Conservation (phyloP, 164 flowering plant species). For the Aristolochia contorta region DNA sequence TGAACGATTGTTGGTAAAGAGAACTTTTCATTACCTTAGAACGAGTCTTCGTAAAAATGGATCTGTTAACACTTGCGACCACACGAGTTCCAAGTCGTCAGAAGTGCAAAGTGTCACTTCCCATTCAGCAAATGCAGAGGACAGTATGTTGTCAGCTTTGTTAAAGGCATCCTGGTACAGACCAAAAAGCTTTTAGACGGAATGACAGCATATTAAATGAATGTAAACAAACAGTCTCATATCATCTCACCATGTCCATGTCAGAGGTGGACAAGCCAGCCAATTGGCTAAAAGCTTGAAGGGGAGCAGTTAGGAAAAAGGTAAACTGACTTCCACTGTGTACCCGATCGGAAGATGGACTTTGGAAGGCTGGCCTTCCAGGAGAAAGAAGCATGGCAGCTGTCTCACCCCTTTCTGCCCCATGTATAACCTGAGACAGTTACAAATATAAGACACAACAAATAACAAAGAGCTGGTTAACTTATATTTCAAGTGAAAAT, state of each 20-base stretch:
- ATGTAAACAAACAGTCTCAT: not conserved
- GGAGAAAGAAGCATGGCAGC: constrained; percentile 86
- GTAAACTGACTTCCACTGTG: constrained; percentile 83
- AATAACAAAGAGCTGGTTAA: too few relatives aligned
- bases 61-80: constrained; percentile 90
- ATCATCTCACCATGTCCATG: constrained; percentile 41
- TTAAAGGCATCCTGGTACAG: constrained; percentile 44
- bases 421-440: constrained; percentile 66
- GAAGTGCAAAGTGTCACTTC: constrained; percentile 74
- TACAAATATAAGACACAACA: constrained; percentile 1
- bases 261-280: constrained; percentile 46
- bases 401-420: constrained; percentile 87
- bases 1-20: not conserved
- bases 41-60: constrained; percentile 79
- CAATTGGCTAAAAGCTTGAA: constrained; percentile 79
- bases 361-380: constrained; percentile 38
- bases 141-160: constrained; percentile 58
- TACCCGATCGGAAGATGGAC: constrained; percentile 23
- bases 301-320: constrained; percentile 80
- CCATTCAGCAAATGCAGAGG: constrained; percentile 66
- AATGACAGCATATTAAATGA: not conserved
- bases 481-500: too few relatives aligned
- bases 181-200: constrained; percentile 3
- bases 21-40: constrained; percentile 45
- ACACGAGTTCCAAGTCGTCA: constrained; percentile 52